Conservation (phyloP, 225 moss, liverwort and hornwort species). For the Neckera pumila region DNA sequence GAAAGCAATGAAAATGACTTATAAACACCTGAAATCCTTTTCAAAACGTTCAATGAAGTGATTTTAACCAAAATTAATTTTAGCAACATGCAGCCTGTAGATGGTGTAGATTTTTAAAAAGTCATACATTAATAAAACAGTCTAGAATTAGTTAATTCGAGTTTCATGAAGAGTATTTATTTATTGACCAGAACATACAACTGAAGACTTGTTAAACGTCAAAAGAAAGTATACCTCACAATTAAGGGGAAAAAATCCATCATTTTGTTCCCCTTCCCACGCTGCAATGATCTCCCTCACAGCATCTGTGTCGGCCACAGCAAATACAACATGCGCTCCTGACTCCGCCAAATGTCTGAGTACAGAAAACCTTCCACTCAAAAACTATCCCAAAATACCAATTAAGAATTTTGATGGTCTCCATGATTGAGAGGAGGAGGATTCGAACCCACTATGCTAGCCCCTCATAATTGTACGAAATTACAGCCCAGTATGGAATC, state of each 20-base stretch:
- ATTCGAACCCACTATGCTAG: neutral
- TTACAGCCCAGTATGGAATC: neutral
- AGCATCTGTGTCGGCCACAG: slow-evolving; percentile 40
- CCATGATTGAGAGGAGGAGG: neutral
- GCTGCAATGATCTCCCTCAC: slow-evolving; percentile 38
- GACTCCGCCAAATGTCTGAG: slow-evolving; percentile 63
- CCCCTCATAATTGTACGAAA: neutral
- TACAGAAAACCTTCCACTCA: neutral
- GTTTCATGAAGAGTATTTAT: neutral
- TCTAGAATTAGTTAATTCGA: neutral
- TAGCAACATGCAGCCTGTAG: neutral
- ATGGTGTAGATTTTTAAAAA: neutral
- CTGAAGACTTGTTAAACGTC: neutral
- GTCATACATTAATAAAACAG: neutral
- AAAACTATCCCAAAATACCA: neutral
- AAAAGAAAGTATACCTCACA: slow-evolving; percentile 43
- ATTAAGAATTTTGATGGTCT: neutral
- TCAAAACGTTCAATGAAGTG: neutral
- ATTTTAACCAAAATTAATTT: neutral
- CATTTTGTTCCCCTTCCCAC: slow-evolving; percentile 39
- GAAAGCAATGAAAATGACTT: neutral
- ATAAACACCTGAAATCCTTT: neutral
- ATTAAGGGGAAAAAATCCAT: slow-evolving; percentile 18
- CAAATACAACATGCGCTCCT: slow-evolving; percentile 66
- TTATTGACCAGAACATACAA: neutral